phyloP scores from a whole-genome alignment of 2,329 filamentous ascomycete genomes.

The Fonsecaea monophora region DNA sequence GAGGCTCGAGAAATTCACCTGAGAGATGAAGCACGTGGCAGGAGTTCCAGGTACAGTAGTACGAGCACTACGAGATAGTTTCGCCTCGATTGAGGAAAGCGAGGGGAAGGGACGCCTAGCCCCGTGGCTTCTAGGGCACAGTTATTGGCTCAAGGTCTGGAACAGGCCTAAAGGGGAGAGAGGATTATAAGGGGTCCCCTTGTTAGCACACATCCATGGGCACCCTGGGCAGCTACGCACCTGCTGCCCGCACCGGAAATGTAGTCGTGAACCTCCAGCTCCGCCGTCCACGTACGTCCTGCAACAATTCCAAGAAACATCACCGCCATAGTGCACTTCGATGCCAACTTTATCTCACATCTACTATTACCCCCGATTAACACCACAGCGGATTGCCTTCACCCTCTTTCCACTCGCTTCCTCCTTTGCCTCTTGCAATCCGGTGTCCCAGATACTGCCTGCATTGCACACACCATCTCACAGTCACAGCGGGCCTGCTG shows the following conservation, averaged over 20 bases:
- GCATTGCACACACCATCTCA: not conserved
- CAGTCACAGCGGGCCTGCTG: conserved; percentile 32
- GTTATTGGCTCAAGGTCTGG: not conserved
- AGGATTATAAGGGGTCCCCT: not conserved
- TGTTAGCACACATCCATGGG: not conserved
- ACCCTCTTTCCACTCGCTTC: conserved; percentile 13
- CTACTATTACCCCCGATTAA: not conserved
- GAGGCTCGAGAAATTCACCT: conserved; percentile 1
- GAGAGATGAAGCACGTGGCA: conserved; percentile 5
- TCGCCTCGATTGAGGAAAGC: not conserved
- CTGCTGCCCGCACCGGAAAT: conserved; percentile 1
- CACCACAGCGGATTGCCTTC: not conserved
- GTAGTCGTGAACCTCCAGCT: not conserved
- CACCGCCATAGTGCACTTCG: not conserved
- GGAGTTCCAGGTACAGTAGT: not conserved
- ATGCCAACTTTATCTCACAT: conserved; percentile 20
- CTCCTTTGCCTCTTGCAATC: not conserved
- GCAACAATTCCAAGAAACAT: conserved; percentile 1
- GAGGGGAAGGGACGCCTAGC: not conserved
- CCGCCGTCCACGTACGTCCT: not conserved
- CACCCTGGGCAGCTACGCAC: not conserved
- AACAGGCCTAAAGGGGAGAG: not conserved
- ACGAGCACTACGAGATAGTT: not conserved
- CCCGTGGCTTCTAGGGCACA: not conserved
- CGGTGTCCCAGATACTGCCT: not conserved